phyloP scores from a whole-genome alignment of 2,329 filamentous ascomycete species.

The Aphanocladium album region DNA sequence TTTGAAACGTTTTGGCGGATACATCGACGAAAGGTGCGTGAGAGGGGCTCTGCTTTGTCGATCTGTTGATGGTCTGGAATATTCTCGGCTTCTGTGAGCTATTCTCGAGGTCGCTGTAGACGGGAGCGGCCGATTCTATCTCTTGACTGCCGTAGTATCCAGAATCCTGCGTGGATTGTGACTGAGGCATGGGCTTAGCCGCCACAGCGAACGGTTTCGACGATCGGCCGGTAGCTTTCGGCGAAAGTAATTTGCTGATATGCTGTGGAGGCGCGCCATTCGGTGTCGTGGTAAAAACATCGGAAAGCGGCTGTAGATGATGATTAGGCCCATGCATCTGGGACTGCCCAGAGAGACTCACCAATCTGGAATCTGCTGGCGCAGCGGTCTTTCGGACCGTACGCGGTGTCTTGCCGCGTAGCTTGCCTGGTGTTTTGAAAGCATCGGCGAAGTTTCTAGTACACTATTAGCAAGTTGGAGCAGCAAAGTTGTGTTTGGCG shows the following conservation, averaged over 20 bases:
- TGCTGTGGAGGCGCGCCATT: slow-evolving; percentile 43
- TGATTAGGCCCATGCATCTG: slow-evolving; percentile 20
- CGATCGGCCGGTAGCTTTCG: slow-evolving; percentile 28
- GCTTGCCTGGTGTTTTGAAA: slow-evolving; percentile 89
- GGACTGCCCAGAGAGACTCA: slow-evolving; percentile 36
- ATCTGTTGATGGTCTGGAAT: slow-evolving; percentile 12
- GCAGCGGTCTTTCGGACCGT: slow-evolving; percentile 57
- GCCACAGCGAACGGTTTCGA: slow-evolving; percentile 27
- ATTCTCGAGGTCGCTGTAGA: slow-evolving; percentile 15
- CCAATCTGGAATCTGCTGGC: slow-evolving; percentile 55
- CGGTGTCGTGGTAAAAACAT: slow-evolving; percentile 53
- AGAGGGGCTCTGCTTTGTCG: slow-evolving; percentile 21
- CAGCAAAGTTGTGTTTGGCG: background rate
- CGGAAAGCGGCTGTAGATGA: slow-evolving; percentile 52
- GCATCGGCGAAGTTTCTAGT: slow-evolving; percentile 81
- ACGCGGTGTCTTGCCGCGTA: slow-evolving; percentile 75
- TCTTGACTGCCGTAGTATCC: slow-evolving; percentile 67
- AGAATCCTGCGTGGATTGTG: slow-evolving; percentile 46
- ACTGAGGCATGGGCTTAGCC: slow-evolving; percentile 21
- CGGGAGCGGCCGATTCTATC: slow-evolving; percentile 23
- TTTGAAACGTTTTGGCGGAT: slow-evolving; percentile 36
- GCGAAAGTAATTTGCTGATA: slow-evolving; percentile 26
- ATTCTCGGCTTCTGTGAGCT: background rate
- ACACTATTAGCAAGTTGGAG: slow-evolving; percentile 23
- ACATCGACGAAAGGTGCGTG: slow-evolving; percentile 26